Percentiles rank a stretch among this genome's conserved stretches.
These are phyloP conservation scores for Saccharomyces hybrid DNA, from an alignment of 1,139 yeast genomes.

Conservation along the genomic window DNA sequence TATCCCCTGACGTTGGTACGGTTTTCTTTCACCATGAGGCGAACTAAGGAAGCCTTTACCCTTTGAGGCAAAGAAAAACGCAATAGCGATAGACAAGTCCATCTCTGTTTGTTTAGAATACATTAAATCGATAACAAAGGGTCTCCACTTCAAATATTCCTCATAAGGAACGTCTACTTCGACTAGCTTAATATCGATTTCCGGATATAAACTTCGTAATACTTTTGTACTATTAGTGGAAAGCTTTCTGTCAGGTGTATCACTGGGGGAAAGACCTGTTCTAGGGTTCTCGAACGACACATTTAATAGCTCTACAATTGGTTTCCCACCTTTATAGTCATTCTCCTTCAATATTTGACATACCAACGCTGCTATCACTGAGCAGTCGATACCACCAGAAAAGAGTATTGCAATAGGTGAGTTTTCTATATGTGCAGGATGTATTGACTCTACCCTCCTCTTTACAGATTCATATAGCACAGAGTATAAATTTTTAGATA, in stretches of 20 bases:
- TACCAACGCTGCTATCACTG: conserved; percentile 52
- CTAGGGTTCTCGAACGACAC: conserved; percentile 95
- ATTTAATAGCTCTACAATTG: conserved; percentile 60
- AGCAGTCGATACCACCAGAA: conserved; percentile 94
- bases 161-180: conserved; percentile 69
- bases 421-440: conserved; percentile 42
- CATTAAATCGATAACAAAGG: conserved; percentile 56
- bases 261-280: conserved; percentile 46
- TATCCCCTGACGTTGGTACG: conserved; percentile 47
- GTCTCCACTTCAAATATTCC: conserved; percentile 48
- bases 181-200: conserved; percentile 40
- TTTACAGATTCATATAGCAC: conserved; percentile 39
- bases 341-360: conserved; percentile 19
- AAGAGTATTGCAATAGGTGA: conserved; percentile 56
- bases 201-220: conserved; percentile 38
- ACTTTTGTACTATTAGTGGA: conserved; percentile 57
- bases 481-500: conserved; percentile 22
- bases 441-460: conserved; percentile 50
- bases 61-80: conserved; percentile 83
- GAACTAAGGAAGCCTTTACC: conserved; percentile 38
- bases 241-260: conserved; percentile 77
- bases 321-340: conserved; percentile 12
- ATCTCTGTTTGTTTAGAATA: conserved; percentile 84
- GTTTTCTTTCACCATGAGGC: conserved; percentile 8
- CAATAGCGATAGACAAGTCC: conserved; percentile 92